Evolutionary conservation across 306 rosid species (phyloP).

Genomic region (Begonia masoniana): DNA sequence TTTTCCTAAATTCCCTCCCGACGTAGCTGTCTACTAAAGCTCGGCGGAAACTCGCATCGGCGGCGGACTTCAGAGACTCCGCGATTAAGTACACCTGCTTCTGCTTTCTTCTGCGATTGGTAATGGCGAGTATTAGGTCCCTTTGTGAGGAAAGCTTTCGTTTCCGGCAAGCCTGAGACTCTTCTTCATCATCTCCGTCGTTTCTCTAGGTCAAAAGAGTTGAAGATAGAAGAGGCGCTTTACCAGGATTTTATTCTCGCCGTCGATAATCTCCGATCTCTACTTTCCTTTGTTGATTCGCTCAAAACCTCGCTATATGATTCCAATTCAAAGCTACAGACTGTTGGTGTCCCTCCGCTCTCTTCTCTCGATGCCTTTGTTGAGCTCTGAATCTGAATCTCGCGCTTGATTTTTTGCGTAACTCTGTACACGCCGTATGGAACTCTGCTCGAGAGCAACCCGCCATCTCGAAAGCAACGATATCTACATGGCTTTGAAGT

Average conservation of each 20-base stretch:
- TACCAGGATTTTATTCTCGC: constrained; percentile 97
- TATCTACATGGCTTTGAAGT: constrained; percentile 86
- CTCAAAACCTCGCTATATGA: constrained; percentile 84
- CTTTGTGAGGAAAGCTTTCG: too few species aligned
- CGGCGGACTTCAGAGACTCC: constrained; percentile 37
- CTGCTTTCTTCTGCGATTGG: constrained; percentile 78
- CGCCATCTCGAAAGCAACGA: constrained; percentile 44
- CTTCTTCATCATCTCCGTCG: constrained; percentile 87
- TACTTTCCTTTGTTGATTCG: constrained; percentile 81
- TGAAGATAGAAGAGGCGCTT: constrained; percentile 93
- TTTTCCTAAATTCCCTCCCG: too few species aligned
- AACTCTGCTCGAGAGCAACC: constrained; percentile 74
- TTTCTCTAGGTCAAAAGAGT: constrained; percentile 80
- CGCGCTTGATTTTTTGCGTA: constrained; percentile 53
- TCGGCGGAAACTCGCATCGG: too few species aligned
- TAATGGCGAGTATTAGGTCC: constrained; percentile 88
- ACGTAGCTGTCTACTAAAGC: too few species aligned
- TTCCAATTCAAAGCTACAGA: constrained; percentile 79
- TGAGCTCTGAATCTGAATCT: constrained; percentile 61
- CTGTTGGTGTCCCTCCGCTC: constrained; percentile 67
- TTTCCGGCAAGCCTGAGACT: constrained; percentile 80
- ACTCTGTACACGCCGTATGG: constrained; percentile 34
- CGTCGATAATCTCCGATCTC: constrained; percentile 96
- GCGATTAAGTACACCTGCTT: constrained; percentile 74
- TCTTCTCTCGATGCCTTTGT: constrained; percentile 75